Evolutionary conservation across 495 filamentous ascomycete species (phyloP), one percentile per base, ranked within the genome.

Genomic region (Podospora anserina): DNA sequence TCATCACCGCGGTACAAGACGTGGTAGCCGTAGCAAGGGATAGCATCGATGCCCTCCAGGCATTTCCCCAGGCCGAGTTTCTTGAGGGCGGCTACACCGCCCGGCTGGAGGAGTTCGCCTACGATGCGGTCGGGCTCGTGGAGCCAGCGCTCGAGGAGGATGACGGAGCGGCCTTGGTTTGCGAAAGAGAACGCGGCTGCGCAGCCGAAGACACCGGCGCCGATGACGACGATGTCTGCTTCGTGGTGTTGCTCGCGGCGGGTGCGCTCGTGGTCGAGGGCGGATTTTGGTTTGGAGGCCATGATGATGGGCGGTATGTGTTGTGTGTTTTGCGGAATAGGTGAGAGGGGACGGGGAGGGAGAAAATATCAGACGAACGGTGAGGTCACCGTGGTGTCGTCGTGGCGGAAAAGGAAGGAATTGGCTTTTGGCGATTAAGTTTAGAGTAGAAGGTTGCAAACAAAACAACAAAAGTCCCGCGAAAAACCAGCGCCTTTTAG

Each of bases 101-200:
- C 95, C 4, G 95, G 95, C 77, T 99, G 95, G 75, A 99, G 80
- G 68, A 99, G 80, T 82, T 99, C 95, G 65, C 95, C 95, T 23
- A 99, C 94, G 73, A 99, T 99, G 66, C 95, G 89, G 82, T 98
- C 92, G 15, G 95, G 95, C 81, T 97, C 92, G 79, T 94, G 93
- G 77, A 97, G 82, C 78, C 90, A 94, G 70, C 84, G 84, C 79
- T 99, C 95, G 23, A 99, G 86, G 62, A 99, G 81, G n/a, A 97
- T 85, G 18, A 99, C 93, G 75, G 89, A 94, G 49, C 95, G 88
- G 15, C 93, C 93, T 78, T 98, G 96, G 59, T 87, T 87, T 15
- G 88, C 89, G 53, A 94, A 86, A 32, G 93, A 90, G 60, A 91
- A 86, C 5, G 96, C 88, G n/a, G 93, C 81, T 6, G 95, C 92